Evolutionary conservation across 805 yeast species (phyloP), one percentile per base, ranked within the genome.

Genomic region (Schizosaccharomyces octosporus): DNA sequence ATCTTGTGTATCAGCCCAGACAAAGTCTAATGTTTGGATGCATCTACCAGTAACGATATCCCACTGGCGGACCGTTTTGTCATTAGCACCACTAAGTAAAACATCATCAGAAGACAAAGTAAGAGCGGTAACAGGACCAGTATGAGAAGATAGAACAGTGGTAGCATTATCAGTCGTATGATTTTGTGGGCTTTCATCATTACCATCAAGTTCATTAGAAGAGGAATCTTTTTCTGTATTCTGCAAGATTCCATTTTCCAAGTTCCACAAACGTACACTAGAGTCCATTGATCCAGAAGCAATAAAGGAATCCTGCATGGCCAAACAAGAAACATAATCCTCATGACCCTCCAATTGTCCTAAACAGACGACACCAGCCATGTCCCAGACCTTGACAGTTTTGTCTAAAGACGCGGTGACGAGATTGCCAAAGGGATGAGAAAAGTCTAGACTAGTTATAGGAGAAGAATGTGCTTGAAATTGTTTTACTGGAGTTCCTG

Each of bases 321-420:
- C 82, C 70, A 84, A 71, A 65, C 84, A 80, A 58, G 72, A 73
- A 5, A 84, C 83, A 5, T 80, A 72, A 0, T 85, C 80, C 13
- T 36, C 63, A 67, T 84, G 90, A 21, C 88, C 88, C 61, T 74
- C 78, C 59, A 84, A 72, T 41, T 73, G 67, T 1, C 82, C 82
- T 31, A 72, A 67, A 59, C 78, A 76, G 63, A 73, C 74, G 11
- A 80, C 77, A 36, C 78, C 74, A 48, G 83, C 78, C 66, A 84
- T 70, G 72, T 88, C 95, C 95, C 95, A 88, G 4, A 88, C 84
- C 64, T 83, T 77, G 3, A 87, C 83, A 0, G 84, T 79, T 39
- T 21, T 36, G 68, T 83, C 85, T 69, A 87, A 95, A 66, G 81
- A 72, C 13, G 87, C 80, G 17, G 89, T 79, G 1, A 87, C 89